These are phyloP conservation scores for Carex myosuroides DNA, from an alignment of 176 grass and related monocot genomes.

Conservation along the genomic window DNA sequence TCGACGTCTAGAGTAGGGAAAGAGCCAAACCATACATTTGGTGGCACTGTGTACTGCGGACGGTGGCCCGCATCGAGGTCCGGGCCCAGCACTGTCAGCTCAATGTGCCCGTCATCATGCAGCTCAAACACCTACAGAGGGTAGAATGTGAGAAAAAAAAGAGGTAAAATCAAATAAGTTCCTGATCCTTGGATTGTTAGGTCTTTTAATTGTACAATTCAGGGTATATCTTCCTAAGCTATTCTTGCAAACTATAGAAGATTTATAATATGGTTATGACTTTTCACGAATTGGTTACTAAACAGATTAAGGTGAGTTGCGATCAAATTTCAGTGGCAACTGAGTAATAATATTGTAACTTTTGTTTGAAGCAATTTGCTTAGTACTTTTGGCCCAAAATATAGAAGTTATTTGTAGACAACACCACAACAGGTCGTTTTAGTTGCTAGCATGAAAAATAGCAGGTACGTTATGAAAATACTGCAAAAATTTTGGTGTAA, in stretches of 20 bases:
- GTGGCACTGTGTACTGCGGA: conserved; percentile 80
- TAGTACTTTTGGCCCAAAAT: neutral
- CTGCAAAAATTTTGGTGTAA: neutral
- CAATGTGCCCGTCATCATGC: conserved; percentile 79
- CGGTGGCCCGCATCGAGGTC: conserved; percentile 79
- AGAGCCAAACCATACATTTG: conserved; percentile 89
- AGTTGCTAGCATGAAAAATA: neutral
- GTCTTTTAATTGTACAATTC: neutral
- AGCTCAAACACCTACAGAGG: conserved; percentile 72
- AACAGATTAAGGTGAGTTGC: neutral
- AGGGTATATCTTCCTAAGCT: neutral
- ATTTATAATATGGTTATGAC: neutral
- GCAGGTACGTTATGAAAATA: neutral
- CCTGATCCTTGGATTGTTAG: neutral
- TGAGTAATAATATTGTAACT: neutral
- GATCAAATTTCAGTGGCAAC: neutral
- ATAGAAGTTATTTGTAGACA: neutral
- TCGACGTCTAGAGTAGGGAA: conserved; percentile 82
- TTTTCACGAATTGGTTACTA: neutral
- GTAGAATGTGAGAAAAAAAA: neutral
- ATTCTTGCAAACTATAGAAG: neutral
- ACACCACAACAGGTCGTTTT: neutral
- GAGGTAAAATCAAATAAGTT: neutral
- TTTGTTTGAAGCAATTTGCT: neutral
- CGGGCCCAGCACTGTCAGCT: conserved; percentile 64